phyloP scores from a whole-genome alignment of 129 eudicot species.

The Dittrichia graveolens region DNA sequence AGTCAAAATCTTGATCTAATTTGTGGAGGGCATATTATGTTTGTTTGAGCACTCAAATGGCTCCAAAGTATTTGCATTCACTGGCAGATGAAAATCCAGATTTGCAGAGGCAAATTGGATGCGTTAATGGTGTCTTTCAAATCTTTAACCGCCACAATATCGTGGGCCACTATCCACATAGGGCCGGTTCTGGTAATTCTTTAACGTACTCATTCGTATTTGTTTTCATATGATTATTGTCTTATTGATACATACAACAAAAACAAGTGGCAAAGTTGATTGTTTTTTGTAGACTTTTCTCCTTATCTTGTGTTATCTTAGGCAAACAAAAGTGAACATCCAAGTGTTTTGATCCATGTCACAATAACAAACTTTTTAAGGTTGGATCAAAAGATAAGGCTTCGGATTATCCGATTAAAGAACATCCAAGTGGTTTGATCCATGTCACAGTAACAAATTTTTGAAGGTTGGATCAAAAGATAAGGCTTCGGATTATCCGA shows the following conservation, averaged over 20 bases:
- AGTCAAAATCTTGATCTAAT: constrained; percentile 15
- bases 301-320: background rate
- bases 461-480: too few relatives aligned
- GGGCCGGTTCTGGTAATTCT: constrained; percentile 51
- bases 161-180: constrained; percentile 46
- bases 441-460: too few relatives aligned
- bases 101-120: constrained; percentile 83
- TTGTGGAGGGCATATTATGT: constrained; percentile 16
- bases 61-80: constrained; percentile 79
- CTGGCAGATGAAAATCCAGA: constrained; percentile 79
- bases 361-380: too few relatives aligned
- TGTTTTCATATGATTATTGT: constrained; percentile 5
- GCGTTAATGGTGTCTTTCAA: constrained; percentile 77
- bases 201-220: background rate
- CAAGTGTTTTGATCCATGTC: too few relatives aligned
- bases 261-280: background rate
- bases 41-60: constrained; percentile 44
- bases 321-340: background rate
- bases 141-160: constrained; percentile 69
- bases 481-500: too few relatives aligned
- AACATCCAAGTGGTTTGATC: too few relatives aligned
- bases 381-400: too few relatives aligned
- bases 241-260: constrained; percentile 12
- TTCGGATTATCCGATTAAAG: too few relatives aligned
- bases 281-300: background rate